Evolutionary conservation across 352 stramenopile genomes (phyloP).

Genomic region (Globisporangium echinulatum): DNA sequence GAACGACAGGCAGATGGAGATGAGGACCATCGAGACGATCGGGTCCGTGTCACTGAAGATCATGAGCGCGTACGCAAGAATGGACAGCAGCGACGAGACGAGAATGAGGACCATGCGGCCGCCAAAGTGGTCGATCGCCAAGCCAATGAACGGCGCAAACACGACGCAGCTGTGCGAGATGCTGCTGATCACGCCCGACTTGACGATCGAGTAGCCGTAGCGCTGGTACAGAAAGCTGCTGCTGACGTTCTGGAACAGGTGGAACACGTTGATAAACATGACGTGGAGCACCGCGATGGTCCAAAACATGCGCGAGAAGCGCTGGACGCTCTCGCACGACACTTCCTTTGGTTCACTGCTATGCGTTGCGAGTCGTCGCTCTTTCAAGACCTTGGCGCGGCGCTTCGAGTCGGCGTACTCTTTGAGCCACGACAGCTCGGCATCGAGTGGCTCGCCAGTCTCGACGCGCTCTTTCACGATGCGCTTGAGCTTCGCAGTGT

Average conservation of each 20-base stretch:
- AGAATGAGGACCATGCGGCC: constrained; percentile 82
- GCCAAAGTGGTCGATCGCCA: constrained; percentile 86
- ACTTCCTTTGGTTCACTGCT: constrained; percentile 13
- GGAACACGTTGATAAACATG: constrained; percentile 88
- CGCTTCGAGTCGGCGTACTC: constrained; percentile 68
- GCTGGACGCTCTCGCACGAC: constrained; percentile 57
- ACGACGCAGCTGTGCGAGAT: constrained; percentile 77
- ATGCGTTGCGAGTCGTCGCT: not conserved
- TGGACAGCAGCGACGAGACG: constrained; percentile 53
- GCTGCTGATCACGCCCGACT: constrained; percentile 78
- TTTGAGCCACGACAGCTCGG: constrained; percentile 57
- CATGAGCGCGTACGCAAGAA: constrained; percentile 79
- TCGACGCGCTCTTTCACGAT: constrained; percentile 61
- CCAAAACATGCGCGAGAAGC: constrained; percentile 86
- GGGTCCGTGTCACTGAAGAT: constrained; percentile 71
- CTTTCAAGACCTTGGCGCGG: constrained; percentile 31
- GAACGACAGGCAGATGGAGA: constrained; percentile 82
- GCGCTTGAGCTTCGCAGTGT: constrained; percentile 52
- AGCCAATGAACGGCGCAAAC: constrained; percentile 83
- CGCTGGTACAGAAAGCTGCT: constrained; percentile 83
- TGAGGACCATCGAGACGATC: constrained; percentile 82
- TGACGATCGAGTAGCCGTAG: constrained; percentile 81
- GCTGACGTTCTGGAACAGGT: constrained; percentile 90
- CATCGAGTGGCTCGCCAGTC: constrained; percentile 45
- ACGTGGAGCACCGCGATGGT: constrained; percentile 79